Conservation (phyloP, 2,329 filamentous ascomycete genomes). For the Cytospora paraplurivora region DNA sequence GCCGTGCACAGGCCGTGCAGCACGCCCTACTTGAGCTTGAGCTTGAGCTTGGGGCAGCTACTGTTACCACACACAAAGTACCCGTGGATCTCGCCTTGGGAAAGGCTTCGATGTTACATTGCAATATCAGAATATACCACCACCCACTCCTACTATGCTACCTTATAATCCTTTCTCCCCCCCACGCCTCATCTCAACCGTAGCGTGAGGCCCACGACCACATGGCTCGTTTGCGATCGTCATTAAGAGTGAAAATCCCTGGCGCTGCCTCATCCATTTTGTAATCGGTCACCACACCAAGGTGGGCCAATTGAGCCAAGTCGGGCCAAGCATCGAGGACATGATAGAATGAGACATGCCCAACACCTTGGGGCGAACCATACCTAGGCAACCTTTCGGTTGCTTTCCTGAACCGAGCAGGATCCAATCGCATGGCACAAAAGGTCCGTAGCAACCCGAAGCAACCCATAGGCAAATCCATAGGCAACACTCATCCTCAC, state of each 20-base stretch:
- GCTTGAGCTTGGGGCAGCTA: too few relatives aligned
- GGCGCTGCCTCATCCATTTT: background rate
- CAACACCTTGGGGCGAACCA: background rate
- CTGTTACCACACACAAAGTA: background rate
- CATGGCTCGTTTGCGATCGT: conserved; percentile 3
- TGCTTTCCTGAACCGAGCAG: background rate
- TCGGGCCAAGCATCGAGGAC: too few relatives aligned
- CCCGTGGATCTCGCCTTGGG: background rate
- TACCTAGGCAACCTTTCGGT: background rate
- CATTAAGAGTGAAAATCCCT: background rate
- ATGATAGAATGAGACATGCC: background rate
- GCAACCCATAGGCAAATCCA: background rate
- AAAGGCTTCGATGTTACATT: background rate
- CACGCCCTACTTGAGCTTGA: too few relatives aligned
- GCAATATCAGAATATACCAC: background rate
- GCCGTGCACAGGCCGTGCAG: background rate
- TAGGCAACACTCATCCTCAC: background rate
- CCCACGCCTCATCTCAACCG: conserved; percentile 21
- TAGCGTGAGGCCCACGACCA: conserved; percentile 3
- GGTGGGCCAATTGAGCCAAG: too few relatives aligned
- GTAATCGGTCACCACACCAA: background rate
- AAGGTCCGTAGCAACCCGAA: background rate
- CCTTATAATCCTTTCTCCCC: conserved; percentile 16
- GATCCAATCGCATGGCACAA: background rate
- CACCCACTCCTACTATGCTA: conserved; percentile 12